Base-by-base conservation (phyloP, 805 yeast species). In the Ogataea pilisensis region DNA sequence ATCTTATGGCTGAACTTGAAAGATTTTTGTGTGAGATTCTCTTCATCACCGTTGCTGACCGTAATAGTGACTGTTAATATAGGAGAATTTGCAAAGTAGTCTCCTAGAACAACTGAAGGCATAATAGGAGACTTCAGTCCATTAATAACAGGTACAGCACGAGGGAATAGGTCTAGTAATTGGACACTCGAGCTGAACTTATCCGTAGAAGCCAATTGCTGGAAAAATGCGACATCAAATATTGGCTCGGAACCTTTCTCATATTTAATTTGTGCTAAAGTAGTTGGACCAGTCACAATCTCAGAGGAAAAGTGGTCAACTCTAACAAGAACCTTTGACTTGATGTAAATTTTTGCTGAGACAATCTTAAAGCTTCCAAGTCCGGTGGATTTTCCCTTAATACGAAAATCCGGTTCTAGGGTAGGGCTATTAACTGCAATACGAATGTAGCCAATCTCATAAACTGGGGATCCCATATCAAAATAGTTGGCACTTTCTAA, bases 81-180 rank as follows among this genome's bases (percentile, higher is more conserved):
- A 22, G 7, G 7, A 8, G 26, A 8, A 42, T 46, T 49, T 17
- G 34, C 18, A 30, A 49, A 44, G 28, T 42, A 44, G 31, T 34
- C 36, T 19, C 46, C 49, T 8, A 49, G 36, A 7, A 30, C 21
- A 21, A 49, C 28, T 26, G 45, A 41, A 19, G 53, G 50, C 49
- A 49, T 42, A 24, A 49, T 43, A 4, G 53, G 50, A 16, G 20
- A 12, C 8, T 36, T 19, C 14, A 49, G 20, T 8, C 35, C 22
- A 14, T 43, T 29, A 14, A 43, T 35, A 6, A 43, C 34, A 16
- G 42, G 31, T 5, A 25, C 34, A 20, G 19, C 20, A 19, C 34
- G 35, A 8, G 50, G 44, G 11, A 49, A 40, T 42, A 50, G 22
- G 9, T 24, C 18, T 8, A 31, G 26, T 22, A 45, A 21, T 13